Evolutionary conservation across 176 grass and related monocot genomes (phyloP).

Genomic region (Lolium rigidum): DNA sequence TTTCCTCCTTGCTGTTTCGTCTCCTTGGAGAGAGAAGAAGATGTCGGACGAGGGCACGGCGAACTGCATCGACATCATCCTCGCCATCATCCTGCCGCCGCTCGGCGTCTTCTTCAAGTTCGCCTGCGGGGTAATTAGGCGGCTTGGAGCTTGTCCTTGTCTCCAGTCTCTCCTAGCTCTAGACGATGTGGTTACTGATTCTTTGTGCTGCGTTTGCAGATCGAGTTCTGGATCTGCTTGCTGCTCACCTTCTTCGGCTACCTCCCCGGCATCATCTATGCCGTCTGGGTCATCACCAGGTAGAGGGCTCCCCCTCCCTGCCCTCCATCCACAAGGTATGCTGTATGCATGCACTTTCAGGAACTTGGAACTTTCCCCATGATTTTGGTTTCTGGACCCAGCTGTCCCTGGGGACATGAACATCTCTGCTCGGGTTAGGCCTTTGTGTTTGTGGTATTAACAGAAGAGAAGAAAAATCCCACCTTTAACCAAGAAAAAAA

Average conservation of each 20-base stretch:
- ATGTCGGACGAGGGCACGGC: constrained; percentile 73
- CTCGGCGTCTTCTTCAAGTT: constrained; percentile 97
- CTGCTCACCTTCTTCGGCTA: constrained; percentile 79
- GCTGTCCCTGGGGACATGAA: background rate
- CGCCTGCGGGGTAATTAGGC: constrained; percentile 62
- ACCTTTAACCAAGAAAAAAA: no score
- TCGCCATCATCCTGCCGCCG: constrained; percentile 93
- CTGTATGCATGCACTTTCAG: background rate
- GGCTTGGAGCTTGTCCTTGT: no score
- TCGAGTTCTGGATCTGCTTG: constrained; percentile 94
- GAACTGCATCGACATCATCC: constrained; percentile 88
- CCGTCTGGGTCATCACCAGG: constrained; percentile 80
- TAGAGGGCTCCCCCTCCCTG: background rate
- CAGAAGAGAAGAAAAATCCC: no score
- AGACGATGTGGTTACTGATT: background rate
- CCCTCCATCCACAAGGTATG: constrained; percentile 15
- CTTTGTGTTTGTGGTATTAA: no score
- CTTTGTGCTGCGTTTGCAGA: constrained; percentile 34
- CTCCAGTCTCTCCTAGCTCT: no score
- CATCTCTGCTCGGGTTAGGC: no score
- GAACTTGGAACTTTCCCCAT: background rate
- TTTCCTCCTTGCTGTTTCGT: background rate
- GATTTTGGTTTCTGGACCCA: background rate
- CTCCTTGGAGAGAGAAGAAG: background rate
- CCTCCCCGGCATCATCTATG: constrained; percentile 93